Evolutionary conservation across 345 rosid species (phyloP).

Genomic region (Salix purpurea): DNA sequence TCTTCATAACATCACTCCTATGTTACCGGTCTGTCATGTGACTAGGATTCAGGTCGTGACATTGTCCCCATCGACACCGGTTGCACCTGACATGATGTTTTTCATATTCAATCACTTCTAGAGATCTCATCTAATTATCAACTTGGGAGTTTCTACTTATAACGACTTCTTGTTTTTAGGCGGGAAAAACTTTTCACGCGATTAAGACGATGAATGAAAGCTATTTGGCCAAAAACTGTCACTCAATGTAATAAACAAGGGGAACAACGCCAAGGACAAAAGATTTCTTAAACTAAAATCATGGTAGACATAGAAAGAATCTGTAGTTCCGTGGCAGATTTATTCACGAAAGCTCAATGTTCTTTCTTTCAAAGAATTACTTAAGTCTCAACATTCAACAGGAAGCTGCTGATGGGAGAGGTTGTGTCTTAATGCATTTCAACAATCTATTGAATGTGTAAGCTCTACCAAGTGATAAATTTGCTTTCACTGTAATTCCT

Average conservation of each 20-base stretch:
- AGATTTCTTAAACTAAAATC: background rate
- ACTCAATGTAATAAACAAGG: background rate
- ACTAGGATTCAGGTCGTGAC: too few relatives aligned
- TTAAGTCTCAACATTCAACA: background rate
- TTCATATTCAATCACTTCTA: background rate
- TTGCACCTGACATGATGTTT: too few relatives aligned
- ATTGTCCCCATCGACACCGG: too few relatives aligned
- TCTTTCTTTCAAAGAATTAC: background rate
- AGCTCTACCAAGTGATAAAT: conserved; percentile 40
- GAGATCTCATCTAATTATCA: background rate
- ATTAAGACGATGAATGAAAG: background rate
- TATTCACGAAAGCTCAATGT: background rate
- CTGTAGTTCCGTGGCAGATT: background rate
- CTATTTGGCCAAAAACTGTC: background rate
- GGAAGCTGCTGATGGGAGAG: background rate
- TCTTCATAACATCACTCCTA: too few relatives aligned
- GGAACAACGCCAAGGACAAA: background rate
- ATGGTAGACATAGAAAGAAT: background rate
- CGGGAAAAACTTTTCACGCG: background rate
- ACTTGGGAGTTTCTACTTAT: background rate
- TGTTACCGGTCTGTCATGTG: too few relatives aligned
- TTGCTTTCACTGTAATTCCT: conserved; percentile 37
- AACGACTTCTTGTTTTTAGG: background rate
- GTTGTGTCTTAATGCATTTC: conserved; percentile 36
- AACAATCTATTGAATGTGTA: conserved; percentile 52